Evolutionary conservation across 140 eudicot genomes (phyloP).

Genomic region (Cichorium intybus): DNA sequence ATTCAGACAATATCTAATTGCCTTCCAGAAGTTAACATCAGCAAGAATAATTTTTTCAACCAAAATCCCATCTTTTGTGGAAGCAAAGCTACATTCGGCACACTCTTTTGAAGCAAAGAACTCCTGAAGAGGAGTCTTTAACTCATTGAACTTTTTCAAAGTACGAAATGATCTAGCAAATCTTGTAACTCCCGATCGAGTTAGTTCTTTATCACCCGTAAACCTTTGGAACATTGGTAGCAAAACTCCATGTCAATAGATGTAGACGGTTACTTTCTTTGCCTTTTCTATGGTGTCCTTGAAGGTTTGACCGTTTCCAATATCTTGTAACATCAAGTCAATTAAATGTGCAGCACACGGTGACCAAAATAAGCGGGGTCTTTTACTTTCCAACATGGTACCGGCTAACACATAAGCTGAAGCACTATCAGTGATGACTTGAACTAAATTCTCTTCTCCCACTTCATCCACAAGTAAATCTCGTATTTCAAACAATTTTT

Average conservation of each 20-base stretch:
- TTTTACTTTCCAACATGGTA: too few species aligned
- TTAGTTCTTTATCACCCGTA: neutral
- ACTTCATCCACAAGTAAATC: too few species aligned
- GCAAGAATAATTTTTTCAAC: neutral
- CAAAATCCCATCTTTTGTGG: neutral
- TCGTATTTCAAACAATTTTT: too few species aligned
- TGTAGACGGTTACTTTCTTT: too few species aligned
- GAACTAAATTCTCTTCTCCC: too few species aligned
- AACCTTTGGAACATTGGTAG: slow-evolving; percentile 4
- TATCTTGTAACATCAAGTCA: slow-evolving; percentile 8
- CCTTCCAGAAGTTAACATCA: neutral
- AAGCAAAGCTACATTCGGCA: neutral
- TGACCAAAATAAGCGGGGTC: too few species aligned
- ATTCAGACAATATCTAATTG: neutral
- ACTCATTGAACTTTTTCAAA: neutral
- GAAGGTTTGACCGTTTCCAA: neutral
- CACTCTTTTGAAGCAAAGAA: slow-evolving; percentile 2
- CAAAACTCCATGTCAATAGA: neutral
- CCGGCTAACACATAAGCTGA: too few species aligned
- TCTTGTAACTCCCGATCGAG: neutral
- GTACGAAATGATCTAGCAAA: slow-evolving; percentile 6
- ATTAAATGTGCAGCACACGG: too few species aligned
- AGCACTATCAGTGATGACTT: too few species aligned
- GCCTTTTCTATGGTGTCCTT: neutral
- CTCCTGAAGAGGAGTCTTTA: neutral